Percentiles rank a stretch among this genome's conserved stretches.
Evolutionary conservation across 192 early-diverging fungal genomes (phyloP).

Genomic region (Coemansia reversa): DNA sequence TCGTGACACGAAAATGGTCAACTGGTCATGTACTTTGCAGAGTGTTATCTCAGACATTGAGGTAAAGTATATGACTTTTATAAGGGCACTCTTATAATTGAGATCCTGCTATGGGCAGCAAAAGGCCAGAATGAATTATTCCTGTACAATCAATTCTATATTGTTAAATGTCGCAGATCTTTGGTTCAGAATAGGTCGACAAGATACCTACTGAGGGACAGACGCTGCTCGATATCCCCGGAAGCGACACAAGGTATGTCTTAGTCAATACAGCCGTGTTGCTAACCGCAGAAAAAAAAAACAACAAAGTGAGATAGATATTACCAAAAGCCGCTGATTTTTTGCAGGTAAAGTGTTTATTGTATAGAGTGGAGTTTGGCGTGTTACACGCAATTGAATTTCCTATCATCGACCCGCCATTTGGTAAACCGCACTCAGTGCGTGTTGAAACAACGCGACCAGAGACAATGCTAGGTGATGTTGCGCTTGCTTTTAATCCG

Average conservation of each 20-base stretch:
- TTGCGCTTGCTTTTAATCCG: slow-evolving; percentile 90
- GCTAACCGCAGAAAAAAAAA: not conserved
- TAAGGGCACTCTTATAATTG: not conserved
- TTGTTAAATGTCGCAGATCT: not conserved
- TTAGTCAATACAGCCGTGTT: not conserved
- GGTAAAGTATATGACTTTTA: slow-evolving; percentile 28
- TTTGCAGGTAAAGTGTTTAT: not conserved
- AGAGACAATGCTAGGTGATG: slow-evolving; percentile 98
- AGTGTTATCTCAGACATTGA: slow-evolving; percentile 97
- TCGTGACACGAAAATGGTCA: slow-evolving; percentile 87
- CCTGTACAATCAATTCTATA: not conserved
- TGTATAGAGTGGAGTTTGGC: slow-evolving; percentile 88
- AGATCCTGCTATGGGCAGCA: not conserved
- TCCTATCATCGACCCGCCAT: slow-evolving; percentile 67
- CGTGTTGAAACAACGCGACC: slow-evolving; percentile 95
- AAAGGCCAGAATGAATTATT: not conserved
- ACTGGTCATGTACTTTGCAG: slow-evolving; percentile 93
- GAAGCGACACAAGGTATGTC: slow-evolving; percentile 65
- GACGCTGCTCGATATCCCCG: slow-evolving; percentile 73
- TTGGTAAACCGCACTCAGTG: slow-evolving; percentile 59
- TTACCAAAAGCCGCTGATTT: not conserved
- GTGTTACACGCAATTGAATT: slow-evolving; percentile 89
- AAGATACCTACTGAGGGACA: slow-evolving; percentile 73
- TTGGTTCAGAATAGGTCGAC: slow-evolving; percentile 61
- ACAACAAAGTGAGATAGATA: not conserved